phyloP scores from a whole-genome alignment of 2,329 filamentous ascomycete genomes.

The Gliomastix tumulicola region DNA sequence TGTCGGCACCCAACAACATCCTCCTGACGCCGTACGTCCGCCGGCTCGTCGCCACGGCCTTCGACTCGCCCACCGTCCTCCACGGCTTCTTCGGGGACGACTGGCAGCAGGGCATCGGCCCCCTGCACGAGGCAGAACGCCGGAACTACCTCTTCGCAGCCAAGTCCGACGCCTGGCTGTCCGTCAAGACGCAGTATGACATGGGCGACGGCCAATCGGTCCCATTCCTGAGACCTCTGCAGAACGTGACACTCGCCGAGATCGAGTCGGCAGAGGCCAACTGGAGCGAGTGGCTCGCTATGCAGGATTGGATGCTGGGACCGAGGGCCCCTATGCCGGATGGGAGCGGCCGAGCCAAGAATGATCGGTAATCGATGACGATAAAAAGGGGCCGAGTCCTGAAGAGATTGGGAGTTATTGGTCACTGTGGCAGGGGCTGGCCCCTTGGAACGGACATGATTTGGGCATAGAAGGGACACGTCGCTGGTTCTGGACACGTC shows the following conservation, averaged over 20 bases:
- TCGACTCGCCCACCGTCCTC: constrained; percentile 79
- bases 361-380: too few species aligned
- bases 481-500: too few species aligned
- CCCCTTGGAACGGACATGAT: too few species aligned
- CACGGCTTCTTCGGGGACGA: constrained; percentile 97
- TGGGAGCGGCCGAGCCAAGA: not conserved
- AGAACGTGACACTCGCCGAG: constrained; percentile 69
- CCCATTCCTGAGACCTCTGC: constrained; percentile 81
- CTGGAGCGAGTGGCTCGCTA: constrained; percentile 93
- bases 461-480: too few species aligned
- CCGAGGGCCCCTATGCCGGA: constrained; percentile 52
- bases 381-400: too few species aligned
- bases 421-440: too few species aligned
- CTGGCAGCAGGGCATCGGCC: constrained; percentile 73
- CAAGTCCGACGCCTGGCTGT: constrained; percentile 85
- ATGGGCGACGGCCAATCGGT: constrained; percentile 76
- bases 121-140: constrained; percentile 80
- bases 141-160: constrained; percentile 93
- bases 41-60: constrained; percentile 83
- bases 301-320: constrained; percentile 99
- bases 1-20: constrained; percentile 5
- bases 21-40: constrained; percentile 85
- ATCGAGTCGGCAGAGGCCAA: constrained; percentile 73
- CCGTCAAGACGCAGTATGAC: constrained; percentile 86
- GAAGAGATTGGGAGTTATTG: too few species aligned